Base-by-base conservation (phyloP, 805 yeast genomes). In the Wickerhamiella lipophila region DNA sequence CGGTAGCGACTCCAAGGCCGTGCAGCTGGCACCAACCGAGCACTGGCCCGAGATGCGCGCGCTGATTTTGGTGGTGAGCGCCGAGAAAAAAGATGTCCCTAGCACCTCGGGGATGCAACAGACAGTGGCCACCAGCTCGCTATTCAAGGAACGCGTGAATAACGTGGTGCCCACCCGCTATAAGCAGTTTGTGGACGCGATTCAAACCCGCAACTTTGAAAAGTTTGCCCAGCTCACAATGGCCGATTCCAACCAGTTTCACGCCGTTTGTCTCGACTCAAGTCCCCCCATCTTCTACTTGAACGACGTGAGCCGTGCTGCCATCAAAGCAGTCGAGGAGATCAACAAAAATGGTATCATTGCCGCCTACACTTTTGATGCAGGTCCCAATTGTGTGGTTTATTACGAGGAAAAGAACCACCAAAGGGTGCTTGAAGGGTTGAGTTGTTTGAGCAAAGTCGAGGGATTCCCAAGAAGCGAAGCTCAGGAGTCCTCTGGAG, bases 351-450 rank as follows among this genome's bases (percentile, higher is more conserved):
- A 64, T 3, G 79, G 75, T 30, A 73, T 74, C 11, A 73, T 89
- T 49, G 98, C 95, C 11, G 97, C 97, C 34, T 92, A 92, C 67
- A 92, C 99, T 1, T 92, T 83, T 61, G 99, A 92, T 66, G 99
- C 99, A 27, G 99, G 99, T 62, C 98, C 99, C 66, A 92, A 92
- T 67, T 95, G 96, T 18, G 99, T 92, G 41, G 75, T 92, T 53
- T 92, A 92, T 69, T 92, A 92, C 63, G 78, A 81, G 62, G 75
- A 74, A 55, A 71, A 78, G 59, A 76, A 89, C 66, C 95, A 87
- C 66, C 58, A 67, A n/a, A 72, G 70, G 53, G 79, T 92, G 6
- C 73, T 89, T 57, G 80, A 87, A 3, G 71, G 84, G 55, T 68
- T 92, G 51, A 65, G 66, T 44, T 59, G 72, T 45, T 76, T 81